Evolutionary conservation across 1,139 yeast species (phyloP).

Genomic region (Pichiaceae sp.): DNA sequence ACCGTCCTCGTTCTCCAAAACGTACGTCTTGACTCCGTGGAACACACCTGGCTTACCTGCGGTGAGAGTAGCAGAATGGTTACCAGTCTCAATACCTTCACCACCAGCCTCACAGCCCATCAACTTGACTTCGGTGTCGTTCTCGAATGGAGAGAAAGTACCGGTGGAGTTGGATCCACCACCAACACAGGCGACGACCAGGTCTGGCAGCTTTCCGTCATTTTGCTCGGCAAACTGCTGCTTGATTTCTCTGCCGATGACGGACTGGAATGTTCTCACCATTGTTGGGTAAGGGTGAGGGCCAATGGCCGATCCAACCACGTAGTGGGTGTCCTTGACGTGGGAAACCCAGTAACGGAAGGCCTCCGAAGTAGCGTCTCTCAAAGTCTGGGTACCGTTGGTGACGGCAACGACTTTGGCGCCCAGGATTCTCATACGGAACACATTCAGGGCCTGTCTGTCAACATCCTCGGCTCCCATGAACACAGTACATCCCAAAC

Average conservation of each 20-base stretch:
- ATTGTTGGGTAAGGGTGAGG: conserved; percentile 98
- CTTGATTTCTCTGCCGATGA: conserved; percentile 91
- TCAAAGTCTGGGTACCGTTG: conserved; percentile 89
- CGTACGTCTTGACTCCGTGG: conserved; percentile 95
- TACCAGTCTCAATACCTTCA: conserved; percentile 80
- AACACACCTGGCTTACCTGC: conserved; percentile 95
- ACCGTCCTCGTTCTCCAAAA: conserved; percentile 84
- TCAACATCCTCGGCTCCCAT: conserved; percentile 99
- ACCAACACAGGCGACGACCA: conserved; percentile 97
- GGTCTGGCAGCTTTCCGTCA: conserved; percentile 80
- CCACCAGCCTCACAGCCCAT: conserved; percentile 99
- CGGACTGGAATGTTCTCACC: conserved; percentile 97
- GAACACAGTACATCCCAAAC: conserved; percentile 87
- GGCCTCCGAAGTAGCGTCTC: conserved; percentile 98
- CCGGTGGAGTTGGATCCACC: conserved; percentile 98
- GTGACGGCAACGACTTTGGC: conserved; percentile 91
- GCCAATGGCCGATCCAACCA: conserved; percentile 97
- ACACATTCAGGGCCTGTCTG: conserved; percentile 95
- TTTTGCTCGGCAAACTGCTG: conserved; percentile 77
- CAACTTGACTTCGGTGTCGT: conserved; percentile 67
- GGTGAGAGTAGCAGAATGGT: conserved; percentile 89
- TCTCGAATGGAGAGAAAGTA: conserved; percentile 87
- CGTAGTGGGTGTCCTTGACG: conserved; percentile 78
- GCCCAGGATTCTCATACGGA: conserved; percentile 93
- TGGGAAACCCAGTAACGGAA: conserved; percentile 93